Evolutionary conservation across 441 rosid species (phyloP).

Genomic region (Gossypium schwendimanii): DNA sequence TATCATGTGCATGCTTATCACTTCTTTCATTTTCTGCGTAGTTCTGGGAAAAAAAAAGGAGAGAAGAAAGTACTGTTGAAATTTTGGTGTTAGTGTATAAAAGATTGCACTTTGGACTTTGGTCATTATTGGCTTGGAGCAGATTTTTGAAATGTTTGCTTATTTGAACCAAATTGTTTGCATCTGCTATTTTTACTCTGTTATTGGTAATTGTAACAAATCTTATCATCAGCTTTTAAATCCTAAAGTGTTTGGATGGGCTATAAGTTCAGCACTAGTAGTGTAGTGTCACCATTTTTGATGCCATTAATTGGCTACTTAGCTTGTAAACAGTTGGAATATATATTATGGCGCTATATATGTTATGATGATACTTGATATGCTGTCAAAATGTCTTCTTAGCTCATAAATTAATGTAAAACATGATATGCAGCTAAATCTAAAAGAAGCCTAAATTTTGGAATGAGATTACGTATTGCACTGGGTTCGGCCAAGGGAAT

Average conservation of each 20-base stretch:
- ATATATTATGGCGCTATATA: not conserved
- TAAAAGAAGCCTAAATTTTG: slow-evolving; percentile 40
- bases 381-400: not conserved
- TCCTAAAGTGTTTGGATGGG: not conserved
- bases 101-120: not conserved
- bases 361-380: not conserved
- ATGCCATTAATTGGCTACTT: not conserved
- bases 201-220: not conserved
- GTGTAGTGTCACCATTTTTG: not conserved
- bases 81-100: not conserved
- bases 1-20: not conserved
- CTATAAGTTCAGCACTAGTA: not conserved
- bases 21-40: not conserved
- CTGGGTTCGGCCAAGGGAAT: slow-evolving; percentile 82
- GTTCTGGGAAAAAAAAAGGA: not conserved
- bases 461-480: slow-evolving; percentile 54
- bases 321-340: not conserved
- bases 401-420: slow-evolving; percentile 13
- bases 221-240: not conserved
- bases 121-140: not conserved
- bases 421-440: slow-evolving; percentile 11
- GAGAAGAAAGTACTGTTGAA: not conserved
- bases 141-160: not conserved
- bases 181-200: not conserved
- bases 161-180: not conserved